Percentiles rank a stretch among this genome's conserved stretches.
Conservation (phyloP, 805 yeast genomes). For the Starmerella gropengiesseri region DNA sequence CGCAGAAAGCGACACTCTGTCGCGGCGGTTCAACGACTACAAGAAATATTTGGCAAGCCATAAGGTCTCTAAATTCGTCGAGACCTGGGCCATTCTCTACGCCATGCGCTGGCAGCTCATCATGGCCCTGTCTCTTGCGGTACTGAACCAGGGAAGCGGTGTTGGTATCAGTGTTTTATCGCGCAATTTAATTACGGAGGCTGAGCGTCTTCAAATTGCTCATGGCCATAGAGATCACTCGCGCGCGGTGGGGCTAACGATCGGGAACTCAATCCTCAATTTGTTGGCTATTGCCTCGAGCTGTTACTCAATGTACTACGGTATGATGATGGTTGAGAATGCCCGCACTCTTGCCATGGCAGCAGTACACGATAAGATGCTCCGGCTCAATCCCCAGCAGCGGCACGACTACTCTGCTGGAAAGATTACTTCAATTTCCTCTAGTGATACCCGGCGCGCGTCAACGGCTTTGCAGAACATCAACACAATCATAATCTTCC, state of each 20-base stretch:
- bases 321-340: conserved; percentile 57
- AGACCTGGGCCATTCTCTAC: conserved; percentile 20
- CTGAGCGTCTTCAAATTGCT: conserved; percentile 11
- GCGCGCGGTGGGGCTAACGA: conserved; percentile 62
- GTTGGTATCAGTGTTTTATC: conserved; percentile 18
- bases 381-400: conserved; percentile 47
- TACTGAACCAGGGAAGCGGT: conserved; percentile 11
- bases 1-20: conserved; percentile 16
- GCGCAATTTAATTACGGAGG: conserved; percentile 14
- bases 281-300: conserved; percentile 37
- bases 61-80: conserved; percentile 8
- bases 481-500: conserved; percentile 10
- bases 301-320: conserved; percentile 51
- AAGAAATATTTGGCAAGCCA: conserved; percentile 13
- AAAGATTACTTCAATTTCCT: conserved; percentile 61
- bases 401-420: conserved; percentile 54
- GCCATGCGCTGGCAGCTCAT: conserved; percentile 17
- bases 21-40: conserved; percentile 12
- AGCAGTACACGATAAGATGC: conserved; percentile 56
- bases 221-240: conserved; percentile 27
- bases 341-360: conserved; percentile 60
- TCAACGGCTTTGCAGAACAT: conserved; percentile 35
- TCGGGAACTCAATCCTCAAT: conserved; percentile 54
- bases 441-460: conserved; percentile 68
- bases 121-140: conserved; percentile 1